A percentile compares a stretch with the other conserved stretches of the same genome.
Evolutionary conservation across 176 grass and related monocot genomes (phyloP).

Genomic region (Dactylis glomerata): DNA sequence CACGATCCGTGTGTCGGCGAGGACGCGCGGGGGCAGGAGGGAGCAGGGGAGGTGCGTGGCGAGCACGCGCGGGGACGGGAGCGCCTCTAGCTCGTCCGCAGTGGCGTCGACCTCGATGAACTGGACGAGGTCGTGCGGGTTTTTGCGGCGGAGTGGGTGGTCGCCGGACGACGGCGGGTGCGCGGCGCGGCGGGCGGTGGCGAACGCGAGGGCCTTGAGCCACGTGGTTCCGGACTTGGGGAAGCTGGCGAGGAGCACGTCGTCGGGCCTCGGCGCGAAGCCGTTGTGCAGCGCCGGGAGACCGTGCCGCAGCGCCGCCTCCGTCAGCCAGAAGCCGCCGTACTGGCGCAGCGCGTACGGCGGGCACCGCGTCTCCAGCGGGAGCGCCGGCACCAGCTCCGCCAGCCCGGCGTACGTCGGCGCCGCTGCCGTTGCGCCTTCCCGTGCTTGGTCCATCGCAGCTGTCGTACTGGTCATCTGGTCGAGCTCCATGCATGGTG

Average conservation of each 20-base stretch:
- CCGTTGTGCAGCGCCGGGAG: neutral
- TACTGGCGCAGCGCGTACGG: neutral
- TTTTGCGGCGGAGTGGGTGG: neutral
- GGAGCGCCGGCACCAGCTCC: neutral
- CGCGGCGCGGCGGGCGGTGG: neutral
- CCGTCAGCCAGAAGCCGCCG: neutral
- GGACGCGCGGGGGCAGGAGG: neutral
- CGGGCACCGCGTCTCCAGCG: neutral
- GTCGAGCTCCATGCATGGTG: too few relatives aligned
- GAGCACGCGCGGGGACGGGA: neutral
- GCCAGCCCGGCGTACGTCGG: neutral
- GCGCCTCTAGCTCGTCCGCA: neutral
- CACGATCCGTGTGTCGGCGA: too few relatives aligned
- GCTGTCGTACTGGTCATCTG: too few relatives aligned
- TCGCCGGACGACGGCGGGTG: neutral
- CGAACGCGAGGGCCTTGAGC: neutral
- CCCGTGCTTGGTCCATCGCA: too few relatives aligned
- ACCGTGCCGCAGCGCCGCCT: neutral
- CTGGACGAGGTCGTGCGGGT: neutral
- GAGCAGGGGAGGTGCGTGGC: neutral
- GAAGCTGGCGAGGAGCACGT: constrained; percentile 38
- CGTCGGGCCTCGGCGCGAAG: neutral
- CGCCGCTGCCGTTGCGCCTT: too few relatives aligned
- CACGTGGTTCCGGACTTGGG: constrained; percentile 42
- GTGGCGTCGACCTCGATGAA: neutral